A percentile compares a stretch with the other conserved stretches of the same genome.
Evolutionary conservation across 139 green algal species (phyloP).

Genomic region (Mychonastes homosphaera): DNA sequence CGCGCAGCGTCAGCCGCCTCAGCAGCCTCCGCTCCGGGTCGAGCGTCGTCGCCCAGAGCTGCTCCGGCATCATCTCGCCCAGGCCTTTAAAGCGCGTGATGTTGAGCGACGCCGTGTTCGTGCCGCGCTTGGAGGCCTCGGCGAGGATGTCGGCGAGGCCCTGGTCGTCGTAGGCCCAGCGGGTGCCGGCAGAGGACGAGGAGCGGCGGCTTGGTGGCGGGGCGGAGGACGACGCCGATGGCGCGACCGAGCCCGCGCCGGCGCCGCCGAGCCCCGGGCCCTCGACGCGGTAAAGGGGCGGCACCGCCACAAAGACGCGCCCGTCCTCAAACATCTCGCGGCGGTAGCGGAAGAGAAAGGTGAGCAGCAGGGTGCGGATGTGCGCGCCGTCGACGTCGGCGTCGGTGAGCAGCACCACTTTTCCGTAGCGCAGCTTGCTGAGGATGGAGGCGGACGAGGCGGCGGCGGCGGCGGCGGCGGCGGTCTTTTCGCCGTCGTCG

Average conservation of each 20-base stretch:
- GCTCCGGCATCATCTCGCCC: constrained; percentile 98
- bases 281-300: constrained; percentile 85
- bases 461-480: too few relatives aligned
- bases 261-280: neutral
- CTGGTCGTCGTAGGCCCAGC: constrained; percentile 64
- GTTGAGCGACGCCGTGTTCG: constrained; percentile 31
- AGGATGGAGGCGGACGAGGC: neutral
- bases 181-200: constrained; percentile 15
- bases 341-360: constrained; percentile 92
- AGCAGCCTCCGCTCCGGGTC: constrained; percentile 62
- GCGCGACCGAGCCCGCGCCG: neutral
- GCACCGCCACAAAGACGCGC: constrained; percentile 87
- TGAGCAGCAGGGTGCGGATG: constrained; percentile 96
- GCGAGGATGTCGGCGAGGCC: constrained; percentile 42
- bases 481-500: neutral
- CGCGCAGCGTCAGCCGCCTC: constrained; percentile 45
- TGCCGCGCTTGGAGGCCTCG: constrained; percentile 8
- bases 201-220: neutral
- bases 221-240: neutral
- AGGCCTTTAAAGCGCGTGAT: constrained; percentile 94
- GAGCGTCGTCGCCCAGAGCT: constrained; percentile 96
- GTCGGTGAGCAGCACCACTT: constrained; percentile 96
- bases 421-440: constrained; percentile 44
- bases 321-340: constrained; percentile 74
- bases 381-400: constrained; percentile 96